These are phyloP conservation scores for Solanum hybrid DNA, from an alignment of 305 asterid genomes.

Conservation along the genomic window DNA sequence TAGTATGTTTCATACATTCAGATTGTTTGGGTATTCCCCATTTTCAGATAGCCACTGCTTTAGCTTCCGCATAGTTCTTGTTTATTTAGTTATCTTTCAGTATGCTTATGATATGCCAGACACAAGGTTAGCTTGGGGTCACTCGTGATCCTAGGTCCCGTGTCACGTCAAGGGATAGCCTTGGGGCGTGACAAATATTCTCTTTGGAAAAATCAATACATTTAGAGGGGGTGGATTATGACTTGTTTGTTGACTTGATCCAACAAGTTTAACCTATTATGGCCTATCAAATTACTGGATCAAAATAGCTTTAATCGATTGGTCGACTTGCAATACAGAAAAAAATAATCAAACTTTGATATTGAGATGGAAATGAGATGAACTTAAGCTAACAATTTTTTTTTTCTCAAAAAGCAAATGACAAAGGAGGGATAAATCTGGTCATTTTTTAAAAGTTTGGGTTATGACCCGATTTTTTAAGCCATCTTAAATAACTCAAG, in stretches of 20 bases:
- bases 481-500: not conserved
- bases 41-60: too few relatives aligned
- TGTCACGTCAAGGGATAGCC: too few relatives aligned
- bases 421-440: not conserved
- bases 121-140: too few relatives aligned
- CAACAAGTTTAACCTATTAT: not conserved
- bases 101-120: too few relatives aligned
- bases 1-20: too few relatives aligned
- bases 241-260: not conserved
- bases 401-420: not conserved
- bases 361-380: not conserved
- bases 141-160: too few relatives aligned
- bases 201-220: not conserved
- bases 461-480: not conserved
- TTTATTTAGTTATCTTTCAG: too few relatives aligned
- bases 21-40: too few relatives aligned
- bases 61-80: too few relatives aligned
- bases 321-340: too few relatives aligned
- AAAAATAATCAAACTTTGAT: not conserved
- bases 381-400: not conserved
- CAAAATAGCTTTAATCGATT: not conserved
- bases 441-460: not conserved
- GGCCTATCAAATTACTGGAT: not conserved
- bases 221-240: not conserved
- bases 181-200: not conserved